Conservation (phyloP, 2,329 filamentous ascomycete genomes). For the Phoma sp. region DNA sequence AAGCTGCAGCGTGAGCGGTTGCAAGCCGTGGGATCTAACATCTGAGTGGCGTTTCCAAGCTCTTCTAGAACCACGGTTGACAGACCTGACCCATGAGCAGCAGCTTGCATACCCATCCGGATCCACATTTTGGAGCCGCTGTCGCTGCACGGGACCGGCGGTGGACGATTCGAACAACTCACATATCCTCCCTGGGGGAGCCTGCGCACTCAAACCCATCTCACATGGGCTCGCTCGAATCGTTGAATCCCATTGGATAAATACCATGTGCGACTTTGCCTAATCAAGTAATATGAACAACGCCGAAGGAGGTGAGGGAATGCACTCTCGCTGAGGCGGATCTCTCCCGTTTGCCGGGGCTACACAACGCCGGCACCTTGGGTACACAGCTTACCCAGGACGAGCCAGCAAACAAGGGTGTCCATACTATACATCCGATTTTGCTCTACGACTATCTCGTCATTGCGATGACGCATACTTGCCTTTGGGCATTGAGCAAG, state of each 20-base stretch:
- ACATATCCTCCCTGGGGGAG: slow-evolving; percentile 26
- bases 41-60: slow-evolving; percentile 8
- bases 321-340: slow-evolving; percentile 13
- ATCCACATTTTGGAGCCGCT: slow-evolving; percentile 19
- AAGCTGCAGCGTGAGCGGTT: slow-evolving; percentile 30
- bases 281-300: slow-evolving; percentile 22
- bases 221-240: slow-evolving; percentile 1
- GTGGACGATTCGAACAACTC: slow-evolving; percentile 41
- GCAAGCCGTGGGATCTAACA: slow-evolving; percentile 21
- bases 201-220: slow-evolving; percentile 9
- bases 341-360: slow-evolving; percentile 29
- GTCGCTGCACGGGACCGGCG: slow-evolving; percentile 35
- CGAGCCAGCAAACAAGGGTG: slow-evolving; percentile 3
- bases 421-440: background rate
- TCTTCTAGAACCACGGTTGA: slow-evolving; percentile 24
- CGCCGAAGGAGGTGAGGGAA: slow-evolving; percentile 14
- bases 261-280: slow-evolving; percentile 10
- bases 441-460: background rate
- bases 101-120: slow-evolving; percentile 17
- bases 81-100: slow-evolving; percentile 14
- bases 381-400: slow-evolving; percentile 20
- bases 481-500: background rate
- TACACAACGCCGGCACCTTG: slow-evolving; percentile 31
- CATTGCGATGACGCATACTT: background rate
- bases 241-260: slow-evolving; percentile 13